These are phyloP conservation scores for Berkeleyomyces basicola DNA, from an alignment of 2,329 filamentous ascomycete genomes.

Conservation along the genomic window DNA sequence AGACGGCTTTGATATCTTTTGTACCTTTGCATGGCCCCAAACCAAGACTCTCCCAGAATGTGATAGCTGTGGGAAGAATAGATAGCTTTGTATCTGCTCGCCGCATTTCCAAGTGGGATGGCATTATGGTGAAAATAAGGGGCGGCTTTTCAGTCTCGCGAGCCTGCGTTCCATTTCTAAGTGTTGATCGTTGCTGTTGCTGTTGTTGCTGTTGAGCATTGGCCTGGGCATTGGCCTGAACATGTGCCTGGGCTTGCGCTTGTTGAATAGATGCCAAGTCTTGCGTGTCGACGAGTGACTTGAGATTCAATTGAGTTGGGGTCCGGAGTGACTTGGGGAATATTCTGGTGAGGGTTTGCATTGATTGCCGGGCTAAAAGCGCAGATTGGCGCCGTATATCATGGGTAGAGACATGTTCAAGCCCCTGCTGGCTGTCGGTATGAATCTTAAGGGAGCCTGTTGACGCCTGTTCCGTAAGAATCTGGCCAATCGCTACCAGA, in stretches of 20 bases:
- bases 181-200: conserved; percentile 2
- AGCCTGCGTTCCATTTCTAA: background rate
- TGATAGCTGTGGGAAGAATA: conserved; percentile 54
- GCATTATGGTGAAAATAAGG: conserved; percentile 44
- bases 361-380: conserved; percentile 29
- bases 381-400: conserved; percentile 21
- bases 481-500: conserved; percentile 49
- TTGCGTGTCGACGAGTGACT: conserved; percentile 38
- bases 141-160: conserved; percentile 32
- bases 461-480: conserved; percentile 53
- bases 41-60: conserved; percentile 70
- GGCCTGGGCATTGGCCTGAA: conserved; percentile 22
- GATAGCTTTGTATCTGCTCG: conserved; percentile 54
- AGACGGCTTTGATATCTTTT: conserved; percentile 56
- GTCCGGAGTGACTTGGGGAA: conserved; percentile 29
- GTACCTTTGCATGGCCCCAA: conserved; percentile 52
- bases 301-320: conserved; percentile 24
- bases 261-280: conserved; percentile 35
- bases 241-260: conserved; percentile 21
- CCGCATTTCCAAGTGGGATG: conserved; percentile 56
- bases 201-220: background rate
- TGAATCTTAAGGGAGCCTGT: conserved; percentile 30
- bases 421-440: conserved; percentile 13
- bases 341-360: conserved; percentile 30
- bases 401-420: background rate